phyloP scores from a whole-genome alignment of 2,329 filamentous ascomycete genomes.

The Calonectria henricotiae region DNA sequence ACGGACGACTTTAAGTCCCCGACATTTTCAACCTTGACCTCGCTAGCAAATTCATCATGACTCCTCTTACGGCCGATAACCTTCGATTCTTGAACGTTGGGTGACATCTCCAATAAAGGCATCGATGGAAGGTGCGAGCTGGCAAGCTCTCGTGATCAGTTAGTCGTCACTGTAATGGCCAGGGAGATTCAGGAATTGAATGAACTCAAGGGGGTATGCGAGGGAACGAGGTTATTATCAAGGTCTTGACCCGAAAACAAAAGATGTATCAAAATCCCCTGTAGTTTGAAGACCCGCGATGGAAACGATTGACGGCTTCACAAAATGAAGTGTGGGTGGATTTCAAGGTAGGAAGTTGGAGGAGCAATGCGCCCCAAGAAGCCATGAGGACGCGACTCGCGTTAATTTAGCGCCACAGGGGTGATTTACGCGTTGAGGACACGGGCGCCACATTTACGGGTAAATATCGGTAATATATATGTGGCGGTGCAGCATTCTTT shows the following conservation, averaged over 20 bases:
- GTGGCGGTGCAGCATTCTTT: constrained; percentile 40
- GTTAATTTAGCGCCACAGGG: constrained; percentile 54
- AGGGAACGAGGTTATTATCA: constrained; percentile 11
- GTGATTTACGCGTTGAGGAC: constrained; percentile 46
- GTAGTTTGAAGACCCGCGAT: constrained; percentile 8
- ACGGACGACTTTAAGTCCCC: constrained; percentile 45
- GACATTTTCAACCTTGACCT: constrained; percentile 50
- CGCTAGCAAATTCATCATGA: constrained; percentile 64
- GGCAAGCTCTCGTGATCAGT: constrained; percentile 20
- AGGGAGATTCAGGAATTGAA: not conserved
- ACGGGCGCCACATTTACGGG: constrained; percentile 35
- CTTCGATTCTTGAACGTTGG: constrained; percentile 66
- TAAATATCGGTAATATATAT: constrained; percentile 41
- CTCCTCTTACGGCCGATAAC: constrained; percentile 63
- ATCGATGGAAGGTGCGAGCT: constrained; percentile 54
- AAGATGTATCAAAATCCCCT: not conserved
- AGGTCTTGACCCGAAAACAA: not conserved
- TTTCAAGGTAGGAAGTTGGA: constrained; percentile 33
- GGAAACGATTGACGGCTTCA: constrained; percentile 34
- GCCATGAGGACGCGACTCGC: constrained; percentile 54
- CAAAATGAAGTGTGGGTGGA: constrained; percentile 17
- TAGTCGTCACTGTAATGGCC: constrained; percentile 11
- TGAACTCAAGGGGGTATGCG: not conserved
- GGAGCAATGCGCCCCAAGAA: constrained; percentile 40
- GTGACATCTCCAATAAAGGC: constrained; percentile 66